Evolutionary conservation across 2,329 filamentous ascomycete species (phyloP).

Genomic region (Trichoderma pleuroti): DNA sequence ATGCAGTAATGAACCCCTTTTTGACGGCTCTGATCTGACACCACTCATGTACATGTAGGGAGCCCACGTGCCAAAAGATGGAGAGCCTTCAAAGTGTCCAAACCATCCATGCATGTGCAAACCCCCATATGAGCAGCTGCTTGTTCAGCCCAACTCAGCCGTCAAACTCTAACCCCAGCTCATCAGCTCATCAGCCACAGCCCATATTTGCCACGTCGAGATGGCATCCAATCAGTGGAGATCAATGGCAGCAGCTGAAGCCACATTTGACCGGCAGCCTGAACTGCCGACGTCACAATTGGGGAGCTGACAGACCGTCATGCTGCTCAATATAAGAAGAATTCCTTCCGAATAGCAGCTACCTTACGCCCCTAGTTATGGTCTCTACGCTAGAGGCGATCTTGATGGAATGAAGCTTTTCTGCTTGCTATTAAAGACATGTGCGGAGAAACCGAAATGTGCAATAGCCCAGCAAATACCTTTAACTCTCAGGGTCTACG

Average conservation of each 20-base stretch:
- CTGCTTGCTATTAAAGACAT: not conserved
- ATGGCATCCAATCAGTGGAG: not conserved
- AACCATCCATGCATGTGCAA: not conserved
- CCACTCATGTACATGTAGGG: not conserved
- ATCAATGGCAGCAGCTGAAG: not conserved
- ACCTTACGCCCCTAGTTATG: not conserved
- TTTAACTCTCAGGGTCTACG: not conserved
- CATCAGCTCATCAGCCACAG: conserved; percentile 8
- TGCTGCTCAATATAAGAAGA: not conserved
- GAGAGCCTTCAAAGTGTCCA: not conserved
- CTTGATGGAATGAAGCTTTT: not conserved
- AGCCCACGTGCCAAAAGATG: not conserved
- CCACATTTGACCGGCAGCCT: not conserved
- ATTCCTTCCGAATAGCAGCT: not conserved
- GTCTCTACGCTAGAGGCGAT: not conserved
- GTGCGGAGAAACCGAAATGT: not conserved
- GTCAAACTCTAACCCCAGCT: conserved; percentile 1
- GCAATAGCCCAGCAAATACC: not conserved
- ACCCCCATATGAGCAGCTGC: not conserved
- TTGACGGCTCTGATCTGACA: not conserved
- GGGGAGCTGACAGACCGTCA: not conserved
- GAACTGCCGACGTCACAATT: not conserved
- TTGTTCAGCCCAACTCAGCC: not conserved
- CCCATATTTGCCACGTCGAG: not conserved
- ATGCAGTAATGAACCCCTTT: not conserved